Evolutionary conservation across 164 flowering plant genomes (phyloP).

Genomic region (Stephania japonica): DNA sequence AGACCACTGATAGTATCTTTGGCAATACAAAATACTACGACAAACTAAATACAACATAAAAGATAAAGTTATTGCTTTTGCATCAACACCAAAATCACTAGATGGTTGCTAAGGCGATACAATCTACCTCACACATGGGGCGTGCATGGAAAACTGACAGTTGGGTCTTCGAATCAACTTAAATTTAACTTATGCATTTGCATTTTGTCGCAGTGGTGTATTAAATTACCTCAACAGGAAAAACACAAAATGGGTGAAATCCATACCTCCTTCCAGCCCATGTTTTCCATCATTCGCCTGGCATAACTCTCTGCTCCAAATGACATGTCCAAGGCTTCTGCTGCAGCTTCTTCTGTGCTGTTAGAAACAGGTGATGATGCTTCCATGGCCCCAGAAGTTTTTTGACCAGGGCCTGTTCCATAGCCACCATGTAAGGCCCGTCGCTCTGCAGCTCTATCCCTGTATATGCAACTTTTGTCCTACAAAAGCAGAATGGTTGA

Average conservation of each 20-base stretch:
- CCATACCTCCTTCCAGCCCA: constrained; percentile 98
- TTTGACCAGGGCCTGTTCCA: constrained; percentile 91
- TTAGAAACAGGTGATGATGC: constrained; percentile 25
- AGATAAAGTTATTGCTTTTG: neutral
- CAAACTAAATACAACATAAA: neutral
- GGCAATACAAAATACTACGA: neutral
- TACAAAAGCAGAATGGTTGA: constrained; percentile 17
- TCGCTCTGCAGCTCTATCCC: constrained; percentile 97
- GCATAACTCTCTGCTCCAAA: constrained; percentile 90
- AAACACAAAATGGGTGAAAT: neutral
- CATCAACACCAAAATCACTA: neutral
- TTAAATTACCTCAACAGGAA: neutral
- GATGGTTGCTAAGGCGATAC: neutral
- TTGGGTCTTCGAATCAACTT: neutral
- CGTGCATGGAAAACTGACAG: neutral
- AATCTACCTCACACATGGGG: neutral
- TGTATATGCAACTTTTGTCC: constrained; percentile 39
- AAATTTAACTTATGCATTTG: neutral
- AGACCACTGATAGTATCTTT: neutral
- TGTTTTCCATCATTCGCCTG: constrained; percentile 61
- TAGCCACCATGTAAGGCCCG: constrained; percentile 79
- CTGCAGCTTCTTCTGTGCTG: constrained; percentile 49
- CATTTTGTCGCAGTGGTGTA: neutral
- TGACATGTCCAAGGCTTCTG: constrained; percentile 66
- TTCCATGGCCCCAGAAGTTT: constrained; percentile 24